Percentiles rank a stretch among this genome's conserved stretches.
phyloP scores from a whole-genome alignment of 495 filamentous ascomycete species.

The Xylaria longipes region DNA sequence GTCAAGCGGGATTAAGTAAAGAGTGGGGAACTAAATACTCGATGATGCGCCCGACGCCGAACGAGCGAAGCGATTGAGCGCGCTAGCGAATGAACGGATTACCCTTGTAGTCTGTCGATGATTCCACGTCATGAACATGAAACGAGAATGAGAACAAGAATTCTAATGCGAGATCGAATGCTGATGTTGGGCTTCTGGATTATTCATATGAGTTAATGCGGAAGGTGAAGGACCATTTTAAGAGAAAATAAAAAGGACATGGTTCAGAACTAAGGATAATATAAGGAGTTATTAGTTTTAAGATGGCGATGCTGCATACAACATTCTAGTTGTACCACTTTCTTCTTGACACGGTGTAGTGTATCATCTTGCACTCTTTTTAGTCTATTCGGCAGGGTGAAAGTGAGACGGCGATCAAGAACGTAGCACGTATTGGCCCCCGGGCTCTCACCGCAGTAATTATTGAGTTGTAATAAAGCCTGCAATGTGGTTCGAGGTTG shows the following conservation, averaged over 20 bases:
- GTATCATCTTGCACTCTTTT: not conserved
- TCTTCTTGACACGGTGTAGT: not conserved
- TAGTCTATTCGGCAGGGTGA: not conserved
- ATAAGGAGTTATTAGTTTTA: not conserved
- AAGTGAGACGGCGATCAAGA: not conserved
- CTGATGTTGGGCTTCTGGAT: not conserved
- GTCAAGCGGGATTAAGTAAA: conserved; percentile 39
- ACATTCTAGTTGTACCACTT: not conserved
- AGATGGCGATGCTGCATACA: not conserved
- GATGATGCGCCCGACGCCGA: conserved; percentile 1
- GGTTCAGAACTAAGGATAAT: not conserved
- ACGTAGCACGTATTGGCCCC: not conserved
- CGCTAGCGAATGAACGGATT: not conserved
- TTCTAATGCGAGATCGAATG: not conserved
- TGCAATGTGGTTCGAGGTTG: not conserved
- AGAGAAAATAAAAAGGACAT: not conserved
- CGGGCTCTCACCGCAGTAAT: no score
- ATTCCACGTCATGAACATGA: not conserved
- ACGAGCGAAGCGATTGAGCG: not conserved
- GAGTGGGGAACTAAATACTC: not conserved
- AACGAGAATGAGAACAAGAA: not conserved
- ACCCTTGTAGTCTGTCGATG: not conserved
- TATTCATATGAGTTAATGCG: not conserved
- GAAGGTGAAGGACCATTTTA: not conserved
- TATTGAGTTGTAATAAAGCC: not conserved